Conservation (phyloP, 305 asterid genomes). For the Andrographis paniculata region DNA sequence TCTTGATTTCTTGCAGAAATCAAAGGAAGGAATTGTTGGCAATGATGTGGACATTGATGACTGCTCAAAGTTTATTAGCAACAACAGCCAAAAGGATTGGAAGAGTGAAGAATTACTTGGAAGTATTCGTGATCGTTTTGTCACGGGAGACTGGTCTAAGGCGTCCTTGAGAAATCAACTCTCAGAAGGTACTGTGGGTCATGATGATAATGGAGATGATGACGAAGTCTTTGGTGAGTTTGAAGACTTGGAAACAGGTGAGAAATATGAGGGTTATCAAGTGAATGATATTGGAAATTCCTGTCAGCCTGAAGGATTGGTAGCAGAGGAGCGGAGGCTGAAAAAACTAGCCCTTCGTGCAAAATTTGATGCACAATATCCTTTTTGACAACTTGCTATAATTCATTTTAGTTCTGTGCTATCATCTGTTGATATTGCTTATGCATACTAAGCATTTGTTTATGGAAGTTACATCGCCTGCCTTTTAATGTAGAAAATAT, state of each 20-base stretch:
- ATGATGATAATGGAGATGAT: slow-evolving; percentile 32
- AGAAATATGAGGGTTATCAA: slow-evolving; percentile 41
- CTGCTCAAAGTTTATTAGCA: slow-evolving; percentile 58
- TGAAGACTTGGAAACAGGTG: slow-evolving; percentile 95
- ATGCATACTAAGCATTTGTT: neutral
- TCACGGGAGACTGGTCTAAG: slow-evolving; percentile 84
- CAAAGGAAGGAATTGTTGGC: slow-evolving; percentile 35
- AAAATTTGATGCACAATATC: slow-evolving; percentile 88
- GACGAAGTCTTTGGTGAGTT: slow-evolving; percentile 66
- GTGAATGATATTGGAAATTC: slow-evolving; percentile 24
- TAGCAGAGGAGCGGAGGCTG: slow-evolving; percentile 64
- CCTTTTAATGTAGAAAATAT: slow-evolving; percentile 9
- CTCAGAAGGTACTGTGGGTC: slow-evolving; percentile 32
- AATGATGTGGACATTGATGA: slow-evolving; percentile 58
- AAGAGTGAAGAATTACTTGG: slow-evolving; percentile 38
- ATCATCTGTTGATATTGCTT: neutral
- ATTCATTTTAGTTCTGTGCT: slow-evolving; percentile 11
- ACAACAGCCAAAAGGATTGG: slow-evolving; percentile 45
- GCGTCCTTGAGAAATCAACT: slow-evolving; percentile 61
- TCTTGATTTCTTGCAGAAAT: slow-evolving; percentile 43
- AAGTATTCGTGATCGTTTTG: slow-evolving; percentile 83
- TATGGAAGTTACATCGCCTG: slow-evolving; percentile 9
- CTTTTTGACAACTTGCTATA: slow-evolving; percentile 24
- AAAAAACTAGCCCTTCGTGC: slow-evolving; percentile 90
- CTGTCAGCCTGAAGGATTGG: slow-evolving; percentile 35